phyloP scores from a whole-genome alignment of 2,329 filamentous ascomycete genomes.

The Catunica adiposa region DNA sequence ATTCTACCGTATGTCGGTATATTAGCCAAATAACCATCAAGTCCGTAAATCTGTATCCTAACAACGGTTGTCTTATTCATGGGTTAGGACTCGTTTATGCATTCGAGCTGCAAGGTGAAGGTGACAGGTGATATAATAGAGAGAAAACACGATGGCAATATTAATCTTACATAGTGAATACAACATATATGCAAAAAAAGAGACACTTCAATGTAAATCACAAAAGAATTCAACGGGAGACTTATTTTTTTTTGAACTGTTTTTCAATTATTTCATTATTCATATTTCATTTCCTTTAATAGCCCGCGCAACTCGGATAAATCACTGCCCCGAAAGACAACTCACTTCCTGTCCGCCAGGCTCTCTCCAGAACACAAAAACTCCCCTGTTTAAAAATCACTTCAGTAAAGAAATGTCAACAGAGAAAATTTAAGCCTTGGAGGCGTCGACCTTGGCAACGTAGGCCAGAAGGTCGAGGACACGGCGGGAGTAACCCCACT shows the following conservation, averaged over 20 bases:
- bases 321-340: no score
- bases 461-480: conserved; percentile 67
- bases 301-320: no score
- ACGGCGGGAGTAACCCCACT: conserved; percentile 98
- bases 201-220: neutral
- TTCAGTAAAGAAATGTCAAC: neutral
- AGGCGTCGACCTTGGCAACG: conserved; percentile 59
- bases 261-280: conserved; percentile 12
- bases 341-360: neutral
- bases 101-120: no score
- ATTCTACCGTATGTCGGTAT: no score
- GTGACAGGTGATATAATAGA: no score
- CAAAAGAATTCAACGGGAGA: no score
- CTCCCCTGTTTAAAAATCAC: conserved; percentile 19
- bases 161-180: no score
- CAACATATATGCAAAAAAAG: neutral
- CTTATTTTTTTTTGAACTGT: neutral
- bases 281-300: conserved; percentile 8
- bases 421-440: conserved; percentile 23
- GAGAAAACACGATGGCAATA: no score
- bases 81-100: no score
- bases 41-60: no score
- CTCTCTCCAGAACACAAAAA: neutral
- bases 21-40: no score
- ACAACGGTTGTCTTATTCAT: no score